Conservation (phyloP, 148 eudicot species). For the Linanthus parryae region DNA sequence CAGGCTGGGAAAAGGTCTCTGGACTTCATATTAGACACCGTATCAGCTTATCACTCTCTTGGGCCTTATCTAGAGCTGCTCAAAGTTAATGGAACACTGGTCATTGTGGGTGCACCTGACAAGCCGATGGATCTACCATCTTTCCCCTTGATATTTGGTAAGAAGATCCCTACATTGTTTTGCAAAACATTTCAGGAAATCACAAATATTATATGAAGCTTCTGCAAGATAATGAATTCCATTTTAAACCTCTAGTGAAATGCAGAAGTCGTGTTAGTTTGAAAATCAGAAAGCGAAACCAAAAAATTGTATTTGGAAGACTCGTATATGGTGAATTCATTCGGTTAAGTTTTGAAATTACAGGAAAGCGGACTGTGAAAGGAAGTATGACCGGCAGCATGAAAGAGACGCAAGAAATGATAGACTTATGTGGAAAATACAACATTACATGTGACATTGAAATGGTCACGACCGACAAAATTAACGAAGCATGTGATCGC, state of each 20-base stretch:
- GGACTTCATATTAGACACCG: constrained; percentile 77
- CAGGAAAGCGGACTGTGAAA: constrained; percentile 67
- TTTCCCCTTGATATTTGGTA: constrained; percentile 83
- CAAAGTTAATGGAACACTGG: constrained; percentile 71
- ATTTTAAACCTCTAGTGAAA: too few species aligned
- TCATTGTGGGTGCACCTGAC: constrained; percentile 82
- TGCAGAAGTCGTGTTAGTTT: too few species aligned
- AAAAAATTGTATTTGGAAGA: too few species aligned
- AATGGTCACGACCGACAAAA: constrained; percentile 33
- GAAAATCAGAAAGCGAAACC: too few species aligned
- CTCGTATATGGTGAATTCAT: too few species aligned
- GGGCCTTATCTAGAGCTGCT: constrained; percentile 65
- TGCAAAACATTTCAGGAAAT: background rate
- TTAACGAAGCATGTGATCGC: constrained; percentile 57
- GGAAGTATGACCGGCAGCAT: constrained; percentile 87
- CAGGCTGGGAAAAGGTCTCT: constrained; percentile 57
- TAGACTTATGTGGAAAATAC: constrained; percentile 65
- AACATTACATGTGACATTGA: constrained; percentile 73
- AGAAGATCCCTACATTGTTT: too few species aligned
- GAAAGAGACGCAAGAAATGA: constrained; percentile 81
- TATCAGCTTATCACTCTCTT: constrained; percentile 74
- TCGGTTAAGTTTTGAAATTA: background rate
- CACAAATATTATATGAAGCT: background rate
- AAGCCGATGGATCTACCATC: constrained; percentile 80
- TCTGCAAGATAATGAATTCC: too few species aligned